Percentiles rank a stretch among this genome's conserved stretches.
Evolutionary conservation across 768 basidiomycete species (phyloP).

Genomic region (Termitomyces sp.): DNA sequence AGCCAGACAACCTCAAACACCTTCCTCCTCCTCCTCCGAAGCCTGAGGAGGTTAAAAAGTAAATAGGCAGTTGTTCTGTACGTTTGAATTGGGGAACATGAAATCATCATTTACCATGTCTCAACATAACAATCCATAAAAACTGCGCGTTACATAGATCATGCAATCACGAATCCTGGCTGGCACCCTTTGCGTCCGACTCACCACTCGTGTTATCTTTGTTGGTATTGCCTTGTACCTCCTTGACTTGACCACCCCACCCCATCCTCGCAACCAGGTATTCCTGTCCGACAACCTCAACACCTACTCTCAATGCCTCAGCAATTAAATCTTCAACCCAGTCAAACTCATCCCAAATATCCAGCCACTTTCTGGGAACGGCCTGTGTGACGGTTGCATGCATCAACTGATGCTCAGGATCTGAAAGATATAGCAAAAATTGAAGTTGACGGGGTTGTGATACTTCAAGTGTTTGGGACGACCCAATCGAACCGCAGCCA

Average conservation of each 20-base stretch:
- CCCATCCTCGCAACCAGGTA: conserved; percentile 86
- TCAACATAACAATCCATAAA: conserved; percentile 5
- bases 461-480: conserved; percentile 24
- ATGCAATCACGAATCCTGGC: conserved; percentile 27
- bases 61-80: conserved; percentile 20
- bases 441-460: conserved; percentile 47
- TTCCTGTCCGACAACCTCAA: conserved; percentile 91
- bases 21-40: conserved; percentile 73
- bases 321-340: conserved; percentile 97
- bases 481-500: conserved; percentile 29
- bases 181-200: conserved; percentile 12
- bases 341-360: conserved; percentile 84
- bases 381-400: conserved; percentile 80
- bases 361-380: conserved; percentile 81
- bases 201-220: conserved; percentile 5
- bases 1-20: conserved; percentile 72
- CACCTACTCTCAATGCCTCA: conserved; percentile 74
- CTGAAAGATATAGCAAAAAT: conserved; percentile 67
- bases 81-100: neutral
- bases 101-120: conserved; percentile 8
- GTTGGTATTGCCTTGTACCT: conserved; percentile 5
- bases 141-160: conserved; percentile 4
- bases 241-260: conserved; percentile 40
- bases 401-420: conserved; percentile 74
- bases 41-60: conserved; percentile 78